Percentiles rank a stretch among this genome's conserved stretches.
phyloP scores from a whole-genome alignment of 768 basidiomycete genomes.

The Russula emetica region DNA sequence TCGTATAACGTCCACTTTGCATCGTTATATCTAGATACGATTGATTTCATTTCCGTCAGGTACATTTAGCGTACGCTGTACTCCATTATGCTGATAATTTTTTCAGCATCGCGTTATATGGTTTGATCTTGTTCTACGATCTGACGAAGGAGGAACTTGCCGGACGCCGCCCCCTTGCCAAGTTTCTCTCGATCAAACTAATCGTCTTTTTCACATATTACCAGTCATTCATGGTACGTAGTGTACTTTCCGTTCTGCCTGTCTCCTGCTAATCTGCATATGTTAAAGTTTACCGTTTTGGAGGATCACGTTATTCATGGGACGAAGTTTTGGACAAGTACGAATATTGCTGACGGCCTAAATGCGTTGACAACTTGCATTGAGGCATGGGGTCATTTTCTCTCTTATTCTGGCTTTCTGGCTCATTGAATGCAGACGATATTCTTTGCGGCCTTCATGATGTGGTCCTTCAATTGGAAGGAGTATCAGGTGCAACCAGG shows the following conservation, averaged over 20 bases:
- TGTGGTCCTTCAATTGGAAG: slow-evolving; percentile 72
- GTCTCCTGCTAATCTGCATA: not conserved
- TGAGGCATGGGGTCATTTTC: slow-evolving; percentile 50
- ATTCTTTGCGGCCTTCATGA: slow-evolving; percentile 70
- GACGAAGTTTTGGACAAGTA: slow-evolving; percentile 78
- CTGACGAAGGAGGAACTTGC: slow-evolving; percentile 75
- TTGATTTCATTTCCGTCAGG: slow-evolving; percentile 84
- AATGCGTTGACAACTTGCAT: slow-evolving; percentile 79
- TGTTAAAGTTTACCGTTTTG: slow-evolving; percentile 55
- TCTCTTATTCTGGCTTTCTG: slow-evolving; percentile 12
- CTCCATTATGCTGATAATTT: not conserved
- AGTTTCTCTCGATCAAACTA: slow-evolving; percentile 83
- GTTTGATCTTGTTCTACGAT: slow-evolving; percentile 77
- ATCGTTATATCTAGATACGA: slow-evolving; percentile 60
- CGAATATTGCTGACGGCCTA: slow-evolving; percentile 81
- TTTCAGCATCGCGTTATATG: slow-evolving; percentile 78
- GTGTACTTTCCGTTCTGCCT: not conserved
- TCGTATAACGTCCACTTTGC: slow-evolving; percentile 60
- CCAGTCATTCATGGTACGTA: slow-evolving; percentile 62
- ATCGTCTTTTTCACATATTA: slow-evolving; percentile 90
- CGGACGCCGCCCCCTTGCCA: slow-evolving; percentile 71
- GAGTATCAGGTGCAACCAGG: slow-evolving; percentile 55
- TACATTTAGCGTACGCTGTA: slow-evolving; percentile 32
- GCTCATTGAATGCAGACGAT: slow-evolving; percentile 57
- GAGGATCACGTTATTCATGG: slow-evolving; percentile 70